phyloP scores from a whole-genome alignment of 768 basidiomycete species.

The Mycena chlorophos region DNA sequence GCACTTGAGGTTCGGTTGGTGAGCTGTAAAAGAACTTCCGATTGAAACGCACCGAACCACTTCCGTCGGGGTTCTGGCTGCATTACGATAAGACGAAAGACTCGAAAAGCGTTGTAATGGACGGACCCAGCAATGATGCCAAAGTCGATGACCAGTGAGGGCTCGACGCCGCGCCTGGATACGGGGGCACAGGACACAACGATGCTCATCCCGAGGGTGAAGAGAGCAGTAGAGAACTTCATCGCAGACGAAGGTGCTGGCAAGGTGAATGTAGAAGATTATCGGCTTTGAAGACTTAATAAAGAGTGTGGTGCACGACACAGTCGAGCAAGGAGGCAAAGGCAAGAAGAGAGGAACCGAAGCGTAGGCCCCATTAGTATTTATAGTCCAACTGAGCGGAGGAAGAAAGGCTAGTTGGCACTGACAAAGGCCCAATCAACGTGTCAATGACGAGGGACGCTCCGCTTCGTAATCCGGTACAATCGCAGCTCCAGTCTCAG shows the following conservation, averaged over 20 bases:
- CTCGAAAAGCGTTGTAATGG: too few species aligned
- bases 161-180: not conserved
- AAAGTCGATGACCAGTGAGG: not conserved
- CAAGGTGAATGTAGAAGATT: too few species aligned
- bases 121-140: too few species aligned
- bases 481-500: not conserved
- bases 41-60: too few species aligned
- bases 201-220: not conserved
- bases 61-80: too few species aligned
- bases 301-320: too few species aligned
- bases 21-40: too few species aligned
- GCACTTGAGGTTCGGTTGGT: not conserved
- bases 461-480: not conserved
- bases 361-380: not conserved
- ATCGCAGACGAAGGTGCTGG: not conserved
- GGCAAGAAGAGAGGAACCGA: not conserved
- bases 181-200: not conserved
- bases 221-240: not conserved
- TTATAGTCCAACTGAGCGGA: not conserved
- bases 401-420: not conserved
- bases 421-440: too few species aligned
- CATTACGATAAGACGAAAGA: too few species aligned
- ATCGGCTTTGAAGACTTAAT: not conserved
- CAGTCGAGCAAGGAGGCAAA: not conserved
- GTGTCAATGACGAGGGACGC: not conserved